Base-by-base conservation (phyloP, 2,329 filamentous ascomycete species). In the Sclerotinia nivalis region DNA sequence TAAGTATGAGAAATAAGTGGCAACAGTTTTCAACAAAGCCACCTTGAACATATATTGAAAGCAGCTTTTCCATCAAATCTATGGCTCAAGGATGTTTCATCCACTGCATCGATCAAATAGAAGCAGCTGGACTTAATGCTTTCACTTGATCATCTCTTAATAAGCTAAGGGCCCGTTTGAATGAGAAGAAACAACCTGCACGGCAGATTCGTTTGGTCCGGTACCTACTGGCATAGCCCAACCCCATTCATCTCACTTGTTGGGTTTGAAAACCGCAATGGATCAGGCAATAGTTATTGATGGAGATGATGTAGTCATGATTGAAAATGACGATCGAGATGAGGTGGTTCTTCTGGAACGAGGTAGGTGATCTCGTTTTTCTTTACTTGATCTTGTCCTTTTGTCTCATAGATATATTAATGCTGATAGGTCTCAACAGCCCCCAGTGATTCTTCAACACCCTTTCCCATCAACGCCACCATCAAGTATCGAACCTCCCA, bases 21-120 rank as follows among this genome's bases (percentile, higher is more conserved):
- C 50, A 47, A n/a, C n/a, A 18, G 7, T 56, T 45, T 15, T 10
- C 12, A 59, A 66, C 64, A 66, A 66, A 66, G 64, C 64, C 64
- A 47, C 5, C 12, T 55, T n/a, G 20, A 47, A 45, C 34, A 47
- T 59, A 59, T 66, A 66, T 66, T 59, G 37, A 25, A 47, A 59
- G 50, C 37, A 59, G 22, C 15, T 22, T 31, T 58, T 37, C 50
- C 28, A 47, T 45, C 13, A 58, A n/a, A 58, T 59, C 22, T 22
- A 20, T 59, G n/a, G 13, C 45, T 45, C 20, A 34, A 66, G 28
- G 6, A 47, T 31, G 40, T 18, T n/a, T 5, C 25, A 55, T 59
- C 25, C 6, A 37, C 10, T 34, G 8, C 15, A 45, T 22, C 20
- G 37, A 59, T 66, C 25, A n/a, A 43, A 66, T n/a, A 59, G 54